A percentile compares a stretch with the other conserved stretches of the same genome.
Conservation (phyloP, 2,329 filamentous ascomycete genomes). For the Eurotiales sp. region DNA sequence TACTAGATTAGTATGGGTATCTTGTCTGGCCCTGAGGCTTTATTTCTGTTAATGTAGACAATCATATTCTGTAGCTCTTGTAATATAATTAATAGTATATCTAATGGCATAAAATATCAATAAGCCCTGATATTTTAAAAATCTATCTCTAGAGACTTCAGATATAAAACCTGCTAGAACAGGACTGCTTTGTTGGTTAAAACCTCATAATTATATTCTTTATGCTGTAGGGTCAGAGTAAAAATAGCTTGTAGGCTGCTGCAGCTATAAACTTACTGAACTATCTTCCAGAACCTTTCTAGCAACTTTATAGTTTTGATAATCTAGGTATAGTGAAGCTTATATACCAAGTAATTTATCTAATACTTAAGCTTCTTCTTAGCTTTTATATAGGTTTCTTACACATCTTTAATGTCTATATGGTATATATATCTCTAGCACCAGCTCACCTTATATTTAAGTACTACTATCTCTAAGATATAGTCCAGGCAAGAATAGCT, state of each 20-base stretch:
- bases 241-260: neutral
- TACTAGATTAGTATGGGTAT: too few species aligned
- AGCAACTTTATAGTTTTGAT: neutral
- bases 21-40: too few species aligned
- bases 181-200: neutral
- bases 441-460: neutral
- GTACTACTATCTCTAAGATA: neutral
- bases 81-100: neutral
- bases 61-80: neutral
- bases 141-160: neutral
- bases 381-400: neutral
- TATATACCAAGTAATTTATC: neutral
- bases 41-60: neutral
- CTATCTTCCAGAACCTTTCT: neutral
- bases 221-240: neutral
- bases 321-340: neutral
- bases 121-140: too few species aligned
- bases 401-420: neutral
- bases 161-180: neutral
- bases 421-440: neutral
- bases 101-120: neutral
- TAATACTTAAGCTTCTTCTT: neutral
- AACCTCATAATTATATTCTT: neutral
- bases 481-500: neutral
- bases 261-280: neutral